Base-by-base conservation (phyloP, 257 asterid species). In the Ehretia macrophylla region DNA sequence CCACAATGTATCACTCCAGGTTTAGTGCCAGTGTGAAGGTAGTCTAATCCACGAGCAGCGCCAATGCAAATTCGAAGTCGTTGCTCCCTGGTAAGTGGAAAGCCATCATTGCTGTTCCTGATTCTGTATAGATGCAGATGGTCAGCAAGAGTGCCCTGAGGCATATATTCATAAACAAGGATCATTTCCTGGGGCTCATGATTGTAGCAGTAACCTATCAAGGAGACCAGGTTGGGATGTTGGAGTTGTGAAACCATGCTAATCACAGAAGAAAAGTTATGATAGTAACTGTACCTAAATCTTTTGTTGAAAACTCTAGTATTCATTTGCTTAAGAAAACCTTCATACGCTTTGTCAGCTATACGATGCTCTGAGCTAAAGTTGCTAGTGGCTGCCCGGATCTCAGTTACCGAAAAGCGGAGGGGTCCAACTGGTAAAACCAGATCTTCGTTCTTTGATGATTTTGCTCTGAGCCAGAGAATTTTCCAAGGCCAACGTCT, bases 231-330 rank as follows among this genome's bases (percentile, higher is more conserved):
- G 55, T 68, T 58, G 14, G 22, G 14, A 21, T 68, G 74, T 13
- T 50, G 53, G 55, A 68, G 62, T 58, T 27, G 55, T 8, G 74
- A 68, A 38, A 66, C 59, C 5, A 42, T 40, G n/a, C 37, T 59
- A 23, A 69, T n/a, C n/a, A n/a, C n/a, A n/a, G n/a, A n/a, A n/a
- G n/a, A n/a, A n/a, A n/a, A n/a, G n/a, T 57, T 57, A 62, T 69
- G 19, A 64, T 13, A 69, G 65, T 51, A 48, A 69, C 62, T 50
- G 62, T 69, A 4, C 17, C 51, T n/a, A 60, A 69, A 11, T 69
- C n/a, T n/a, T n/a, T n/a, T n/a, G n/a, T n/a, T n/a, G n/a, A n/a
- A n/a, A n/a, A n/a, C n/a, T n/a, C n/a, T n/a, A n/a, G n/a, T n/a
- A n/a, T n/a, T n/a, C n/a, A n/a, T n/a, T n/a, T n/a, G n/a, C n/a